A percentile compares a stretch with the other conserved stretches of the same genome.
These are phyloP conservation scores for Saccharomycopsis phalli DNA, from an alignment of 1,139 yeast species.

Conservation along the genomic window DNA sequence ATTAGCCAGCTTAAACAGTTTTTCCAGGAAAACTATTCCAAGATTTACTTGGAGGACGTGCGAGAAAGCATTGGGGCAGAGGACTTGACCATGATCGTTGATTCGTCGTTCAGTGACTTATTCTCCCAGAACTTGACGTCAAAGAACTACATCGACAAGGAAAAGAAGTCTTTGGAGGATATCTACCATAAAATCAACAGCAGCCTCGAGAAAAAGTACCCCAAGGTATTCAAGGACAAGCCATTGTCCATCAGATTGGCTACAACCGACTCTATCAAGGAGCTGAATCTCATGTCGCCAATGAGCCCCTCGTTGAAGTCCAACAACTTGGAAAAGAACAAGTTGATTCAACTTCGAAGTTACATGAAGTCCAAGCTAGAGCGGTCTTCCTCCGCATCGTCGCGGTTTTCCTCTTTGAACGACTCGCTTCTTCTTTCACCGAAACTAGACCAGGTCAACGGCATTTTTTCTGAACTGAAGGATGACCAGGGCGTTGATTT, in stretches of 20 bases:
- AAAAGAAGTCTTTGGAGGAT: conserved; percentile 61
- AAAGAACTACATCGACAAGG: conserved; percentile 61
- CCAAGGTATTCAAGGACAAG: conserved; percentile 40
- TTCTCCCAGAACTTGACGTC: conserved; percentile 67
- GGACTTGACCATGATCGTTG: conserved; percentile 49
- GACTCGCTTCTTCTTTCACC: conserved; percentile 18
- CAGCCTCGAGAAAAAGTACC: conserved; percentile 44
- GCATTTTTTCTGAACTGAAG: conserved; percentile 16
- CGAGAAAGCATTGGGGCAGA: conserved; percentile 33
- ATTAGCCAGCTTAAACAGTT: conserved; percentile 59
- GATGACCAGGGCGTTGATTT: conserved; percentile 3
- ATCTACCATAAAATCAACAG: conserved; percentile 44
- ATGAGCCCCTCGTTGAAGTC: conserved; percentile 21
- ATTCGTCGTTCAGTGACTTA: conserved; percentile 62
- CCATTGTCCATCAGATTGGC: conserved; percentile 34
- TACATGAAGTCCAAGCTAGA: conserved; percentile 32
- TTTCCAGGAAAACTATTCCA: conserved; percentile 26
- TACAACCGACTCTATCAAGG: conserved; percentile 22
- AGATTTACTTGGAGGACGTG: conserved; percentile 18
- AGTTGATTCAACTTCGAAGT: conserved; percentile 34
- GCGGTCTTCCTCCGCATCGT: conserved; percentile 17
- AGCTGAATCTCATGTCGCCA: conserved; percentile 22
- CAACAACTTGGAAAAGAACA: conserved; percentile 30
- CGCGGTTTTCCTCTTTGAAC: conserved; percentile 17
- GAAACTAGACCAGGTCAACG: conserved; percentile 15